These are phyloP conservation scores for Babesia bovis DNA, from an alignment of 169 alveolate species.

Conservation along the genomic window DNA sequence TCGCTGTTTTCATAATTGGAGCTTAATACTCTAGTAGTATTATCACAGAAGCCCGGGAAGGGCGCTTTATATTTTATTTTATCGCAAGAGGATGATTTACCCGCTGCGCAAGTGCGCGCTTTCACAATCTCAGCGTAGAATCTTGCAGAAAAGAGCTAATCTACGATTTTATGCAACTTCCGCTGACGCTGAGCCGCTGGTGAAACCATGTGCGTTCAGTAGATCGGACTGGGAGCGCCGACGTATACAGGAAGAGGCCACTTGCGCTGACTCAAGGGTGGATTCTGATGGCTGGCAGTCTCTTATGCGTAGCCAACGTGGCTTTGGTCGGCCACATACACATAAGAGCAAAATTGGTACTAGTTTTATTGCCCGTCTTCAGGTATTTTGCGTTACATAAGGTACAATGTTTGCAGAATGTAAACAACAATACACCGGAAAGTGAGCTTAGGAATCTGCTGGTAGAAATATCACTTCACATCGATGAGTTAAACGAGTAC, in stretches of 20 bases:
- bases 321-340: conserved; percentile 46
- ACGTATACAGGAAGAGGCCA: conserved; percentile 7
- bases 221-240: conserved; percentile 40
- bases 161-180: conserved; percentile 1
- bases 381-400: not conserved
- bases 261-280: not conserved
- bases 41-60: too few relatives aligned
- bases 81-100: too few relatives aligned
- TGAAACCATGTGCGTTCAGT: conserved; percentile 12
- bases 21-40: too few relatives aligned
- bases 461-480: conserved; percentile 36
- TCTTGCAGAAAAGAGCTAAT: too few relatives aligned
- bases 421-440: conserved; percentile 21
- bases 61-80: too few relatives aligned
- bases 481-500: conserved; percentile 55
- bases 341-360: conserved; percentile 38
- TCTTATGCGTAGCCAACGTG: conserved; percentile 21
- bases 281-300: not conserved
- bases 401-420: conserved; percentile 6
- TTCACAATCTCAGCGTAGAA: too few relatives aligned
- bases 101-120: too few relatives aligned
- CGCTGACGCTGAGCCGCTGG: conserved; percentile 17
- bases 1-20: too few relatives aligned
- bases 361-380: conserved; percentile 30
- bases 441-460: conserved; percentile 21